phyloP scores from a whole-genome alignment of 768 basidiomycete species.

The Piloderma croceum region DNA sequence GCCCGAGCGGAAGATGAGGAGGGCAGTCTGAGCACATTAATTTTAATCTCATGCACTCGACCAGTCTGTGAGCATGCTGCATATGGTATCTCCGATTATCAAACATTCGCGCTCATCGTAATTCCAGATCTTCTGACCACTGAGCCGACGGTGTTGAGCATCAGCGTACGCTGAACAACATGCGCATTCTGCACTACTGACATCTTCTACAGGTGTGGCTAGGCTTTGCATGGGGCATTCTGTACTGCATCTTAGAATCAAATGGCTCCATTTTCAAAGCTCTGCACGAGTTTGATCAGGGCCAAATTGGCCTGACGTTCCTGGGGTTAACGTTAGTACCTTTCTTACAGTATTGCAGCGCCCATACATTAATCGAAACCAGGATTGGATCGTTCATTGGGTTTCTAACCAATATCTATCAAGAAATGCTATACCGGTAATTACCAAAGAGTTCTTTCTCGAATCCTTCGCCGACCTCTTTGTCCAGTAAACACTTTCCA shows the following conservation, averaged over 20 bases:
- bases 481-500: constrained; percentile 26
- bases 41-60: constrained; percentile 43
- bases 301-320: constrained; percentile 57
- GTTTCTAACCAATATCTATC: constrained; percentile 23
- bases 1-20: constrained; percentile 42
- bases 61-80: constrained; percentile 39
- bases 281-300: constrained; percentile 55
- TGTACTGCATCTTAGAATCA: constrained; percentile 63
- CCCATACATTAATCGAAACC: neutral
- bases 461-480: neutral
- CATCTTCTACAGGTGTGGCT: constrained; percentile 56
- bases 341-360: neutral
- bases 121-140: constrained; percentile 30
- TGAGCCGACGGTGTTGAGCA: constrained; percentile 39
- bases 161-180: too few species aligned
- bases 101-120: constrained; percentile 5
- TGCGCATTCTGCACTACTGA: too few species aligned
- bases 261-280: constrained; percentile 49
- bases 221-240: constrained; percentile 71
- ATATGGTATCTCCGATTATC: neutral
- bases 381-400: constrained; percentile 25
- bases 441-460: constrained; percentile 6
- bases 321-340: constrained; percentile 46
- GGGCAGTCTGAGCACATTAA: constrained; percentile 34
- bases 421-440: constrained; percentile 29